phyloP scores from a whole-genome alignment of 2,329 filamentous ascomycete genomes.

The Aspergillus ibericus region DNA sequence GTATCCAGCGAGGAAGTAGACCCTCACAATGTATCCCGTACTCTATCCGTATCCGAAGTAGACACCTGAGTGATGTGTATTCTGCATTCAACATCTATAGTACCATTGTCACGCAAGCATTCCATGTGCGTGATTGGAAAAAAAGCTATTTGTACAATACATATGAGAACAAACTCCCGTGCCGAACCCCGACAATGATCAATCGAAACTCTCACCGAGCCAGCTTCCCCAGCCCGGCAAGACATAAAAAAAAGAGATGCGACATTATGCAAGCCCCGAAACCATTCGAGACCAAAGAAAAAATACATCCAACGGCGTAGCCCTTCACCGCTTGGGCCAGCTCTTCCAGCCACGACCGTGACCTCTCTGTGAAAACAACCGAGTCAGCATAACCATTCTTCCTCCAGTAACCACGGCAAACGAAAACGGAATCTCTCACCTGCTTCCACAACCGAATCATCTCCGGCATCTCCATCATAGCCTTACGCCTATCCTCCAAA shows the following conservation, averaged over 20 bases:
- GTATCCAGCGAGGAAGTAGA: not conserved
- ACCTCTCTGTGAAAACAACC: constrained; percentile 53
- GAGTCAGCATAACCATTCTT: constrained; percentile 35
- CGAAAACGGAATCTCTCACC: constrained; percentile 53
- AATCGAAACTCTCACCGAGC: constrained; percentile 9
- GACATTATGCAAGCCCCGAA: constrained; percentile 14
- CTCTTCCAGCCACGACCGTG: constrained; percentile 75
- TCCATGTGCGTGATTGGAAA: constrained; percentile 5
- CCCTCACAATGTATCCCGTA: too few species aligned
- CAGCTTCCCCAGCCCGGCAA: constrained; percentile 5
- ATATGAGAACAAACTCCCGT: constrained; percentile 18
- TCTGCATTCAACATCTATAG: constrained; percentile 1
- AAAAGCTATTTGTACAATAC: constrained; percentile 25
- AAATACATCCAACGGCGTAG: not conserved
- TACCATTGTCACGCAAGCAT: not conserved
- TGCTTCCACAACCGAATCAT: constrained; percentile 92
- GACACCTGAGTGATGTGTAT: not conserved
- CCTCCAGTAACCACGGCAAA: not conserved
- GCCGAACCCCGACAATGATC: constrained; percentile 16
- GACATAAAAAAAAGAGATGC: constrained; percentile 15
- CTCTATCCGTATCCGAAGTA: too few species aligned
- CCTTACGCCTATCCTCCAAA: constrained; percentile 84
- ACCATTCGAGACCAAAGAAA: not conserved
- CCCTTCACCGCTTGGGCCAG: constrained; percentile 59
- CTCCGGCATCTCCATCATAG: constrained; percentile 92